A percentile compares a stretch with the other conserved stretches of the same genome.
Evolutionary conservation across 805 yeast species (phyloP).

Genomic region (Saccharomycopsis sp.): DNA sequence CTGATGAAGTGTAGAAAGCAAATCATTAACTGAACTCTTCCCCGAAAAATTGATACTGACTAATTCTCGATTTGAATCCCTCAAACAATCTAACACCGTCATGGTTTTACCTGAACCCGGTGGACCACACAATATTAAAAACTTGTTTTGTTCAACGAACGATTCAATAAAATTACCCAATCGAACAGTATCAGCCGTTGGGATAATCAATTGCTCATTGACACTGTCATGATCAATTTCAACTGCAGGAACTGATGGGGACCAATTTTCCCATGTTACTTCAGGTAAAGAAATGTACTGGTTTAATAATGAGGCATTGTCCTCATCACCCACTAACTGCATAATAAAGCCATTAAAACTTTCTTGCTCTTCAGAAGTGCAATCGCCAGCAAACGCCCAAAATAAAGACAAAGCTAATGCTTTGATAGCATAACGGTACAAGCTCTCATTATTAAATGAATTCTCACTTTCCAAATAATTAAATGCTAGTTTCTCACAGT

Average conservation of each 20-base stretch:
- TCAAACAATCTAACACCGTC: constrained; percentile 67
- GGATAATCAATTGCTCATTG: constrained; percentile 59
- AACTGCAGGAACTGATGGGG: constrained; percentile 32
- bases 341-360: constrained; percentile 24
- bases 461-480: constrained; percentile 24
- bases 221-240: constrained; percentile 46
- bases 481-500: constrained; percentile 28
- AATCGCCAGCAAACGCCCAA: constrained; percentile 36
- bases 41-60: constrained; percentile 69
- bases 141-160: constrained; percentile 46
- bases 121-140: constrained; percentile 83
- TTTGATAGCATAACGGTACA: constrained; percentile 29
- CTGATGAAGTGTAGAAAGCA: constrained; percentile 64
- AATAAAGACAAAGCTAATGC: constrained; percentile 27
- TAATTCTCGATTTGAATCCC: constrained; percentile 50
- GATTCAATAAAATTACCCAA: constrained; percentile 57
- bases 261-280: constrained; percentile 41
- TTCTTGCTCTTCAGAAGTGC: constrained; percentile 27
- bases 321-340: neutral
- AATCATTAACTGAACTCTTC: constrained; percentile 13
- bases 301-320: constrained; percentile 31
- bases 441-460: constrained; percentile 26
- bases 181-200: constrained; percentile 70
- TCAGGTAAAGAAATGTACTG: constrained; percentile 39
- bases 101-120: constrained; percentile 97